These are phyloP conservation scores for Elymus sibiricus DNA, from an alignment of 176 grass and related monocot species.

Conservation along the genomic window DNA sequence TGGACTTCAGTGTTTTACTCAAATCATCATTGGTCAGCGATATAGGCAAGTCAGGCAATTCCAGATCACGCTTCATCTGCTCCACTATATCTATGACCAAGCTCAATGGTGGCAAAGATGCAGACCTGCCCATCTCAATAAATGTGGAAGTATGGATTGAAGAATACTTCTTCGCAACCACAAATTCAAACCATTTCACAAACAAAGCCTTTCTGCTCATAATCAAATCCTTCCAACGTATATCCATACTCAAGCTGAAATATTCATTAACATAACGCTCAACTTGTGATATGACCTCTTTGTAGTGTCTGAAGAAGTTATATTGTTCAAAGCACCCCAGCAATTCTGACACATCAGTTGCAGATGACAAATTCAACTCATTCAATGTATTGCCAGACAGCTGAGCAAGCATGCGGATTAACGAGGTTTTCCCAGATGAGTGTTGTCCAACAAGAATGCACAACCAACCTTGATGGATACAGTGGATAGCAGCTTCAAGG, in stretches of 20 bases:
- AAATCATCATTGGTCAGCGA: conserved; percentile 60
- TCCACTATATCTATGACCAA: conserved; percentile 67
- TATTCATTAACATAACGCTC: conserved; percentile 77
- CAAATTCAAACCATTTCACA: conserved; percentile 84
- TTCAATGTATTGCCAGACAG: conserved; percentile 80
- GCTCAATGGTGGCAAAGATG: conserved; percentile 45
- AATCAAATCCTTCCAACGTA: conserved; percentile 50
- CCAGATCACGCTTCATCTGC: conserved; percentile 59
- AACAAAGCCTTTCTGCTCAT: conserved; percentile 63
- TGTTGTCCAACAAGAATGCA: conserved; percentile 87
- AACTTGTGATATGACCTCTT: conserved; percentile 55
- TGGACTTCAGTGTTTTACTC: conserved; percentile 47
- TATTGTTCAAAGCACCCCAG: conserved; percentile 99
- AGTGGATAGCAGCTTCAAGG: conserved; percentile 79
- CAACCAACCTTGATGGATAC: conserved; percentile 75
- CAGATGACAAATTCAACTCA: conserved; percentile 84
- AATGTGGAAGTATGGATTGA: conserved; percentile 34
- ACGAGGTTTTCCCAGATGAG: conserved; percentile 93
- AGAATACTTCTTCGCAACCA: conserved; percentile 46
- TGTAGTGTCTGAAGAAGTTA: conserved; percentile 79
- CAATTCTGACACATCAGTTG: conserved; percentile 93
- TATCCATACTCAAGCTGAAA: conserved; percentile 63
- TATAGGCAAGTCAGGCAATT: conserved; percentile 53
- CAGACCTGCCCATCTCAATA: conserved; percentile 38
- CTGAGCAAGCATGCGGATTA: conserved; percentile 82